These are phyloP conservation scores for Colletotrichum tropicicola DNA, from an alignment of 2,329 filamentous ascomycete genomes.

Conservation along the genomic window DNA sequence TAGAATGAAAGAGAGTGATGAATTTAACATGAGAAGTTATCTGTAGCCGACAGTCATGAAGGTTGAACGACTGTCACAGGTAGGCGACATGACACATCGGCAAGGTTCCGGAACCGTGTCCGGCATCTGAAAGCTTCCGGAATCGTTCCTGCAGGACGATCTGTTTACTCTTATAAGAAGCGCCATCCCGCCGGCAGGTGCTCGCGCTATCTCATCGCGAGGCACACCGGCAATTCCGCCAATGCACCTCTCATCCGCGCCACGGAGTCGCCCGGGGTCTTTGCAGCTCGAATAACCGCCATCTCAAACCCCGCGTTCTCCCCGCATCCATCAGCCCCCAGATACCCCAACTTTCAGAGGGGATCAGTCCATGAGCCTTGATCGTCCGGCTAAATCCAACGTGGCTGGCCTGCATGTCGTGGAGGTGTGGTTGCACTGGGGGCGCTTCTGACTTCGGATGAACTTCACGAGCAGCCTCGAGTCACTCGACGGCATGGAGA, in stretches of 20 bases:
- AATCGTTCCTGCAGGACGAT: not conserved
- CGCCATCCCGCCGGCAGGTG: not conserved
- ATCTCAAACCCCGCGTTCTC: not conserved
- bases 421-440: not conserved
- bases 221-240: not conserved
- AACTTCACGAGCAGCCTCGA: not conserved
- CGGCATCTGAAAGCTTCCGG: not conserved
- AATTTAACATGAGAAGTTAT: no score
- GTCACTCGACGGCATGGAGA: not conserved
- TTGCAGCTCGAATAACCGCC: not conserved
- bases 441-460: not conserved
- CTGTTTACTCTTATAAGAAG: not conserved
- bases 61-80: no score
- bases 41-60: no score
- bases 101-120: not conserved
- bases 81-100: not conserved
- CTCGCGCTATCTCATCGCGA: not conserved
- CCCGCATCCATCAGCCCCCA: not conserved
- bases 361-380: not conserved
- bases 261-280: not conserved
- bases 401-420: not conserved
- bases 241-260: not conserved
- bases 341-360: not conserved
- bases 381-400: not conserved
- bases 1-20: no score